Percentiles rank a stretch among this genome's conserved stretches.
Evolutionary conservation across 2,329 filamentous ascomycete genomes (phyloP).

Genomic region (Penicillium sp.): DNA sequence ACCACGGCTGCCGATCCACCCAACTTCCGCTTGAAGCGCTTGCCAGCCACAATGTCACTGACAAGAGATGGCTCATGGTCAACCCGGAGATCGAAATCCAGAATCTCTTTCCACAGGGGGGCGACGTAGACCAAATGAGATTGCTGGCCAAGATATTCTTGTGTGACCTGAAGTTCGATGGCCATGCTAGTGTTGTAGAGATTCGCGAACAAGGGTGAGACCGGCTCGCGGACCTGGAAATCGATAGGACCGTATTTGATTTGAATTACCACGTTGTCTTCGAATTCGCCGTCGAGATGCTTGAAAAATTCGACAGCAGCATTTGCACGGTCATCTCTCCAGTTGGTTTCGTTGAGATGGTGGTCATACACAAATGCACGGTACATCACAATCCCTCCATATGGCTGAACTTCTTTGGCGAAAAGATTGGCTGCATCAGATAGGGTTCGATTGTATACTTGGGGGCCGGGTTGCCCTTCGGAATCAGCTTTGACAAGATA

Average conservation of each 20-base stretch:
- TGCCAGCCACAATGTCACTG: slow-evolving; percentile 62
- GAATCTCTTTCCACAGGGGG: slow-evolving; percentile 67
- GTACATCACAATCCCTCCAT: slow-evolving; percentile 68
- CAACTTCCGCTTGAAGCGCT: slow-evolving; percentile 58
- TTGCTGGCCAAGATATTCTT: slow-evolving; percentile 73
- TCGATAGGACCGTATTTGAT: slow-evolving; percentile 76
- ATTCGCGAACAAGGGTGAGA: slow-evolving; percentile 64
- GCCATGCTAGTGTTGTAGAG: slow-evolving; percentile 51
- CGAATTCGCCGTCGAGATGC: slow-evolving; percentile 64
- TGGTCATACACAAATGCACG: slow-evolving; percentile 71
- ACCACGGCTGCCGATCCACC: slow-evolving; percentile 67
- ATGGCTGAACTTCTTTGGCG: slow-evolving; percentile 57
- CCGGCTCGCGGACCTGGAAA: slow-evolving; percentile 70
- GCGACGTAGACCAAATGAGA: slow-evolving; percentile 68
- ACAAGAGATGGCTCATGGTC: slow-evolving; percentile 59
- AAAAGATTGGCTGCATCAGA: slow-evolving; percentile 70
- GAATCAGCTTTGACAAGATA: slow-evolving; percentile 73
- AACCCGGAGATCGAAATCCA: slow-evolving; percentile 67
- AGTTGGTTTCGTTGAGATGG: slow-evolving; percentile 58
- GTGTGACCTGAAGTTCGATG: slow-evolving; percentile 67
- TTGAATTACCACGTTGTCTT: slow-evolving; percentile 70
- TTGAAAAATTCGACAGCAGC: slow-evolving; percentile 69
- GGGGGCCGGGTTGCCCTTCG: slow-evolving; percentile 69
- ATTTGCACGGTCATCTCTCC: slow-evolving; percentile 69
- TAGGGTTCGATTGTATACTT: slow-evolving; percentile 70